Base-by-base conservation (phyloP, 192 early-diverging fungal genomes). In the Gamsiella multidivaricata region DNA sequence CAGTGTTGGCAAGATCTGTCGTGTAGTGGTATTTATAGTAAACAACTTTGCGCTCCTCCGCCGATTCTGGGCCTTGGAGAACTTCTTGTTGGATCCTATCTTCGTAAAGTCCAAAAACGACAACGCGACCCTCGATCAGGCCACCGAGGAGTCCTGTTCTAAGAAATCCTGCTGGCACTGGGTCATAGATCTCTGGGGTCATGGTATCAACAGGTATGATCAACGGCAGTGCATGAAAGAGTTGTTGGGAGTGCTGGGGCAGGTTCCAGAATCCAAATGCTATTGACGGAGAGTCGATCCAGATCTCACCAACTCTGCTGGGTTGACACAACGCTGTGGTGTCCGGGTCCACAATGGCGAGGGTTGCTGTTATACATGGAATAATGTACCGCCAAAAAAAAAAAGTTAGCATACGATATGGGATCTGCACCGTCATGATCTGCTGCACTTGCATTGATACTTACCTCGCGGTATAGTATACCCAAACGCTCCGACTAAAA, bases 331-430 rank as follows among this genome's bases (percentile, higher is more conserved):
- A 72, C n/a, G 87, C 86, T 3, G 85, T 87, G 53, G 92, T 92
- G 33, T 93, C 90, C 2, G 91, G 92, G 59, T 95, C 90, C 0
- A 95, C 93, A 34, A 95, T 86, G 1, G 88, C 92, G 14, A 95
- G 60, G 0, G 89, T 90, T 4, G 87, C 83, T 75, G 64, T 50
- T 31, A 39, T 20, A 45, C 41, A 64, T 53, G 23, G 42, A 8
- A 22, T 54, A 12, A 50, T 3, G 39, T 36, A 9, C 37, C 7
- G 7, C 37, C 37, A 28, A 18, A 54, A 50, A 11, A 32, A 37
- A 23, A 52, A 50, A 25, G 61, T 69, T 55, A 55, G 20, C 61
- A 32, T 33, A 18, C 10, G 25, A 9, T 57, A 7, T 23, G 23
- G 12, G 18, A 9, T 22, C 12, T 51, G 25, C n/a, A n/a, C n/a